These are phyloP conservation scores for Macrophomina pseudophaseolina DNA, from an alignment of 2,329 filamentous ascomycete species.

Conservation along the genomic window DNA sequence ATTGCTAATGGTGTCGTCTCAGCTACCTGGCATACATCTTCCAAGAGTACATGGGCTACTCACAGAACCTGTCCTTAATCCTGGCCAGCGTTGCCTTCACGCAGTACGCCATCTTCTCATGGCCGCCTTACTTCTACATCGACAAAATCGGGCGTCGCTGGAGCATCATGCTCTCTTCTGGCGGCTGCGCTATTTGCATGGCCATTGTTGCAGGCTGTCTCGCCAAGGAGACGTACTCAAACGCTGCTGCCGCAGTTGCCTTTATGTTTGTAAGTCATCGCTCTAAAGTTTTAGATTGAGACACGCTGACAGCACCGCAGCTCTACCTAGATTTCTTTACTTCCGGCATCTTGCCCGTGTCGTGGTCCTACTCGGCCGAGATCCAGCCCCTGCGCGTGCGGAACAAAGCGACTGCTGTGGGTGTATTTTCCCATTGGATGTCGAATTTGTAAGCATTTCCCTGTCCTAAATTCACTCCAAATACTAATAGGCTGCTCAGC, in stretches of 20 bases:
- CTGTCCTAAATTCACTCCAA: not conserved
- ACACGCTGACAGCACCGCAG: not conserved
- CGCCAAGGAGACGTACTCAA: slow-evolving; percentile 32
- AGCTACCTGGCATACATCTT: slow-evolving; percentile 40
- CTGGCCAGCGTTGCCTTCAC: slow-evolving; percentile 40
- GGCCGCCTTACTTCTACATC: slow-evolving; percentile 41
- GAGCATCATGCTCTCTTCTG: slow-evolving; percentile 37
- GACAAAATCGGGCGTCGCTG: slow-evolving; percentile 38
- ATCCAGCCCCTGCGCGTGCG: slow-evolving; percentile 23
- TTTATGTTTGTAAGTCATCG: slow-evolving; percentile 35
- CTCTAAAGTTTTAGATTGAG: accelerated
- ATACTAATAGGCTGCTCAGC: not conserved
- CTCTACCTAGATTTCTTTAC: slow-evolving; percentile 35
- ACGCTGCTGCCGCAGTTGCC: slow-evolving; percentile 40
- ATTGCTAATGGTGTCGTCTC: not conserved
- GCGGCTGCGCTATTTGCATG: slow-evolving; percentile 43
- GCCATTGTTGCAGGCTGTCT: slow-evolving; percentile 42
- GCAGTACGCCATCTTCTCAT: slow-evolving; percentile 39
- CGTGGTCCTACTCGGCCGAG: slow-evolving; percentile 28
- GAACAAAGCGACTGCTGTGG: slow-evolving; percentile 22
- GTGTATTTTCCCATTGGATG: slow-evolving; percentile 14
- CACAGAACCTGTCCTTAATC: slow-evolving; percentile 36
- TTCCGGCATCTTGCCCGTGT: slow-evolving; percentile 40
- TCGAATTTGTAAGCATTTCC: slow-evolving; percentile 2
- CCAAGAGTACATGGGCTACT: slow-evolving; percentile 35